Evolutionary conservation across 1,284 basidiomycete species (phyloP), one percentile per base, ranked within the genome.

Genomic region (Tilletia walkeri): DNA sequence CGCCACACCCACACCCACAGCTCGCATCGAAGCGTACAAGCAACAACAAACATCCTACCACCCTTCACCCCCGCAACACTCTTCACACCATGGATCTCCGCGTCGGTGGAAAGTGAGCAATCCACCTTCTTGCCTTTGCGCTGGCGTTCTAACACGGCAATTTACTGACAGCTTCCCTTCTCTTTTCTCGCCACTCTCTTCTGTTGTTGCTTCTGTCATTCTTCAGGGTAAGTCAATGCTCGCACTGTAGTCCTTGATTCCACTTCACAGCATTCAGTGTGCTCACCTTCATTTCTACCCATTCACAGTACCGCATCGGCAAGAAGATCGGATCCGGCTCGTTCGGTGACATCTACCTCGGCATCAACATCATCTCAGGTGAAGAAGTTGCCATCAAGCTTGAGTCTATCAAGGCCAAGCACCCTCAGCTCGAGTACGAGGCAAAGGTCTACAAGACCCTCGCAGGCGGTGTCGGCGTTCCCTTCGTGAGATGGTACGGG

Each of bases 321-420:
- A 98, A 98, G 89, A 99, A 99, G 91, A 98, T 99, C 82, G 96
- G 96, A 78, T 96, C 93, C 63, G 96, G 95, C 74, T 98, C 95
- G 69, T 98, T 98, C 83, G 94, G 95, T 95, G 95, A 99, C 84
- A 99, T 99, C 85, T 99, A 98, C 86, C 92, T 99, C 73, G 96
- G 96, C 74, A 95, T 97, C 86, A 98, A 99, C 88, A 98, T 99
- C 86, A 98, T 99, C 84, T 97, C 95, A n/a, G 95, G 95, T 67
- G 95, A 99, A 85, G 95, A 98, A 85, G 96, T 99, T 72, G 96
- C 95, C 83, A 98, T 99, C 89, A 99, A 99, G 87, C 91, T 99
- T 80, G 96, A 99, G 86, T 97, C 94, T 0, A 93, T 98, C 86
- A 99, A 99, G 86, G 95, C 96, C 78, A 99, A 99, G 86, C 95